These are phyloP conservation scores for Ophiocordyceps camponoti-leonardi DNA, from an alignment of 2,329 filamentous ascomycete genomes.

Conservation along the genomic window DNA sequence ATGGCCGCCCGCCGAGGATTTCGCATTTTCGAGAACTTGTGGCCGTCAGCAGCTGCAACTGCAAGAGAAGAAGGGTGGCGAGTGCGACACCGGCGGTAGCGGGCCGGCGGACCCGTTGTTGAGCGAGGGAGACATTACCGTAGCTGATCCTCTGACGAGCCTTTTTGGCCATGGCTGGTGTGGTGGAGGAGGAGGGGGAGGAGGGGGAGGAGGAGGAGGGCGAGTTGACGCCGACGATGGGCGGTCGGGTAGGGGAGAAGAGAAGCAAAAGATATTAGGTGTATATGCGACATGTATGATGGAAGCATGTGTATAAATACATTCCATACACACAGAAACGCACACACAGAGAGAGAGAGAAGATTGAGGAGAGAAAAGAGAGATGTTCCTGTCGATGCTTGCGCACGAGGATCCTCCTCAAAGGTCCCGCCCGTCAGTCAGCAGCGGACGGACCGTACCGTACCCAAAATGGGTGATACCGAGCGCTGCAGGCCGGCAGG, in stretches of 20 bases:
- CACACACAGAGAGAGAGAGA: no score
- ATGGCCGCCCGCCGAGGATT: slow-evolving; percentile 57
- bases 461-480: no score
- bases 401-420: background rate
- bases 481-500: no score
- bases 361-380: no score
- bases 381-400: no score
- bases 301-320: no score
- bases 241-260: background rate
- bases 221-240: no score
- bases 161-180: slow-evolving; percentile 42
- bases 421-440: background rate
- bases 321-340: no score
- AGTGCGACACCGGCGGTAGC: background rate
- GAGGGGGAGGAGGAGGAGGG: no score
- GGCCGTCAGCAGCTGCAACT: no score
- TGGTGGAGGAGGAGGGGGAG: background rate
- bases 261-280: no score
- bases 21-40: slow-evolving; percentile 42
- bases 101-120: background rate
- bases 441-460: background rate
- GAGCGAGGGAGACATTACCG: slow-evolving; percentile 23
- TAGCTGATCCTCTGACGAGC: slow-evolving; percentile 55
- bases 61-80: background rate
- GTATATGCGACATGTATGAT: no score